phyloP scores from a whole-genome alignment of 768 basidiomycete genomes.

The Rhodotorula sphaerocarpa region DNA sequence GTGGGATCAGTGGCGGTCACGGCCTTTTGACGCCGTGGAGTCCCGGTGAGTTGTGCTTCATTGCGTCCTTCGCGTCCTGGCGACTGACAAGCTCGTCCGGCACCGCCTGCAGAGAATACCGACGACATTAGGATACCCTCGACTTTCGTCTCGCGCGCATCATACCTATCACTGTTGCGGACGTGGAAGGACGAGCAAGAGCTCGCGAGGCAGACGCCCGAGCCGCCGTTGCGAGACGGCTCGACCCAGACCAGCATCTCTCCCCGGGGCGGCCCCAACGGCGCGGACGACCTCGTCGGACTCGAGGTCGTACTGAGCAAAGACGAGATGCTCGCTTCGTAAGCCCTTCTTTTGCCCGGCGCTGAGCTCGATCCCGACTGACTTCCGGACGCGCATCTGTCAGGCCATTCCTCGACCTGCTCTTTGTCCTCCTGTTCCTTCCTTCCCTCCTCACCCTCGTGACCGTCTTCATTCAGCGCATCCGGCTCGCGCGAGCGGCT shows the following conservation, averaged over 20 bases:
- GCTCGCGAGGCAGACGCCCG: conserved; percentile 46
- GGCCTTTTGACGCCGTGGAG: conserved; percentile 79
- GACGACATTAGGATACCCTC: conserved; percentile 75
- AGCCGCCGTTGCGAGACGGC: conserved; percentile 2
- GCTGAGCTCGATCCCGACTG: conserved; percentile 53
- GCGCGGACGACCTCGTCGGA: not conserved
- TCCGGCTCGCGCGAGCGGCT: conserved; percentile 61
- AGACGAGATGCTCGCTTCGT: conserved; percentile 63
- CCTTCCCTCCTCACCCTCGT: conserved; percentile 81
- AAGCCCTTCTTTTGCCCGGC: conserved; percentile 45
- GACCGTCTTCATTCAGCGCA: conserved; percentile 79
- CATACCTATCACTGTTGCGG: conserved; percentile 57
- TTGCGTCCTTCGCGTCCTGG: too few species aligned
- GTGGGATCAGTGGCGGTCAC: conserved; percentile 59
- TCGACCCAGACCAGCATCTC: conserved; percentile 23
- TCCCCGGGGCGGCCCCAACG: not conserved
- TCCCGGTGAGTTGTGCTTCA: conserved; percentile 54
- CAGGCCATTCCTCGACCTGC: conserved; percentile 44
- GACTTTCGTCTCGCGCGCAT: conserved; percentile 77
- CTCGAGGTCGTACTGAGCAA: conserved; percentile 42
- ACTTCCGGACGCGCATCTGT: not conserved
- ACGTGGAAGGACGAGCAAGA: conserved; percentile 29
- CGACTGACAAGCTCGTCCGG: too few species aligned
- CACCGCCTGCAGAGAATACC: conserved; percentile 56
- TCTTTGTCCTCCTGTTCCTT: conserved; percentile 71